Conservation (phyloP, 139 green algal genomes). For the Chlorella ohadii region DNA sequence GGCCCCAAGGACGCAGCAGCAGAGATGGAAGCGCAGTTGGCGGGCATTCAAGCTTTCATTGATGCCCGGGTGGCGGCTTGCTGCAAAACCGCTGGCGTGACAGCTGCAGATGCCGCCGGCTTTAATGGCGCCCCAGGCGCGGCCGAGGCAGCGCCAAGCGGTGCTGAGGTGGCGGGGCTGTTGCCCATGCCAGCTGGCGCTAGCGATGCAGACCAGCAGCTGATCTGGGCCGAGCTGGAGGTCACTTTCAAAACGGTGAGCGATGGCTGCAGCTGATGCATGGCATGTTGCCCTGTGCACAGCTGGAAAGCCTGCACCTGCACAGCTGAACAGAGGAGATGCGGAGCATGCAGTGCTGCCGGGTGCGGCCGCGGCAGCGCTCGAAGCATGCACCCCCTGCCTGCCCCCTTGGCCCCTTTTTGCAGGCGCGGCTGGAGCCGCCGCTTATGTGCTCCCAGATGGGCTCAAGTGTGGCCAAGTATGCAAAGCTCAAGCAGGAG, state of each 20-base stretch:
- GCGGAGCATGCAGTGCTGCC: no score
- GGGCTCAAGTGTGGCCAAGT: neutral
- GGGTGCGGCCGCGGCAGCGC: no score
- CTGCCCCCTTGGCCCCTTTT: no score
- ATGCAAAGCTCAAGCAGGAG: neutral
- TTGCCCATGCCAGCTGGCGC: neutral
- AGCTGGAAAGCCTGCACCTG: no score
- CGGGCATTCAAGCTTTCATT: neutral
- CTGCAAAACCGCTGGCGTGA: neutral
- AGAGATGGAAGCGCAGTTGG: neutral
- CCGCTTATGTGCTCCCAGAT: slow-evolving; percentile 10
- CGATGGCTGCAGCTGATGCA: neutral
- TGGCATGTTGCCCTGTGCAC: neutral
- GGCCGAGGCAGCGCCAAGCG: neutral
- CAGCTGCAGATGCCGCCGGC: neutral
- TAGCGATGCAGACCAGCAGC: neutral
- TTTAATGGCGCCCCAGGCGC: neutral
- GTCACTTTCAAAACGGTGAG: slow-evolving; percentile 2
- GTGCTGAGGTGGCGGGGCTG: neutral
- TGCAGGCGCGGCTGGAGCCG: no score
- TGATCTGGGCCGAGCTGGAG: neutral
- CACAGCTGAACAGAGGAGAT: neutral
- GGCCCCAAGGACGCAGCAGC: no score
- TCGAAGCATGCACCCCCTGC: no score
- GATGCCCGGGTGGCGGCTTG: neutral